A percentile compares a stretch with the other conserved stretches of the same genome.
These are phyloP conservation scores for Cocos nucifera DNA, from an alignment of 176 grass and related monocot genomes.

Conservation along the genomic window DNA sequence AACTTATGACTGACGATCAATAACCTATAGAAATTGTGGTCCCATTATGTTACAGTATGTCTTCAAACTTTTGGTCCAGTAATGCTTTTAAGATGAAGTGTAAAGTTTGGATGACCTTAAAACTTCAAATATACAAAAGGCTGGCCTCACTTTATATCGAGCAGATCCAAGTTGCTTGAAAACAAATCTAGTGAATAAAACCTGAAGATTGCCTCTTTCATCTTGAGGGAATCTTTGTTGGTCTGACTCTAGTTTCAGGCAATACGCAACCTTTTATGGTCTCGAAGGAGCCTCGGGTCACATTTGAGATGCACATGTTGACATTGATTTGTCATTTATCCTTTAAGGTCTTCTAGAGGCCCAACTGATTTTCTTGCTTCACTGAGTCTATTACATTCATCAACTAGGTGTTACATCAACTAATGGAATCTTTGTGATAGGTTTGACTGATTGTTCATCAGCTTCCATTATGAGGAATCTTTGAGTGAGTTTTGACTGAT, in stretches of 20 bases:
- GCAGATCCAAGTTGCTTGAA: background rate
- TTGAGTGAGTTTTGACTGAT: too few species aligned
- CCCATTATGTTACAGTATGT: too few species aligned
- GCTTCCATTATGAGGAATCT: background rate
- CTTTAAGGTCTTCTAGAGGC: background rate
- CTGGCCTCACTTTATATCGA: background rate
- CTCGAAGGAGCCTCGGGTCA: background rate
- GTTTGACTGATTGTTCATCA: background rate
- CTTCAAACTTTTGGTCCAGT: too few species aligned
- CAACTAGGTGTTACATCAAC: too few species aligned
- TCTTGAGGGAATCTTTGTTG: background rate
- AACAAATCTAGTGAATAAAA: background rate
- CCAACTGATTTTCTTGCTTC: background rate
- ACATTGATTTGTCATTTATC: background rate
- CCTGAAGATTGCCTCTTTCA: background rate
- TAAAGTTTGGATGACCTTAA: background rate
- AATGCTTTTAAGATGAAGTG: background rate
- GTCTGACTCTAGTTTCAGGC: background rate
- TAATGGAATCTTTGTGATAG: too few species aligned
- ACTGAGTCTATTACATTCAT: background rate
- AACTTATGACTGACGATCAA: too few species aligned
- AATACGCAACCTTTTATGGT: background rate
- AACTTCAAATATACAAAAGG: background rate
- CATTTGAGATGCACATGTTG: background rate
- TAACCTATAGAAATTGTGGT: too few species aligned